Conservation (phyloP, 805 yeast species). For the Maudiozyma barnettii region DNA sequence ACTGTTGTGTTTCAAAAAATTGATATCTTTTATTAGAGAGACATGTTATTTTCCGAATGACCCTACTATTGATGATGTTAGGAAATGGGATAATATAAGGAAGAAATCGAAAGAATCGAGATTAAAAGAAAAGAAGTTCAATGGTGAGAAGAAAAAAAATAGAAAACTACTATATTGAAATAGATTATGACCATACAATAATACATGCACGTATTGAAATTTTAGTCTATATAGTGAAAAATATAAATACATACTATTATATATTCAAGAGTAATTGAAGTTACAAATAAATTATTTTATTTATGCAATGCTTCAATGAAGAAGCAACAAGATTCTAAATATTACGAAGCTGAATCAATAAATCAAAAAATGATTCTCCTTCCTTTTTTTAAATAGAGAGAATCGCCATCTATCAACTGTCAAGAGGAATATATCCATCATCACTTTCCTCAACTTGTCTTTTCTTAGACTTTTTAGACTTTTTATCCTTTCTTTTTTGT, state of each 20-base stretch:
- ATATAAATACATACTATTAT: neutral
- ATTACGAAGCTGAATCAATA: too few species aligned
- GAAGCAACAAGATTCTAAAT: too few species aligned
- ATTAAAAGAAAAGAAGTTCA: constrained; percentile 30
- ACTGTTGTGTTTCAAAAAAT: constrained; percentile 49
- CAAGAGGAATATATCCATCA: neutral
- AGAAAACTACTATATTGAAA: neutral
- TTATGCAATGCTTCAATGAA: too few species aligned
- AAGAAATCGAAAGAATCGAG: constrained; percentile 29
- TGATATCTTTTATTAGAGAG: constrained; percentile 42
- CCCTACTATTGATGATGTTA: constrained; percentile 34
- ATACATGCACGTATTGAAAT: neutral
- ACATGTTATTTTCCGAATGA: constrained; percentile 41
- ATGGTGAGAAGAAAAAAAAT: constrained; percentile 31
- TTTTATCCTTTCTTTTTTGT: constrained; percentile 8
- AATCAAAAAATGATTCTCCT: too few species aligned
- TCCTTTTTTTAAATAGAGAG: too few species aligned
- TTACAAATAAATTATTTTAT: neutral
- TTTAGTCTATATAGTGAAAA: neutral
- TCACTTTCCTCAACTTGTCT: neutral
- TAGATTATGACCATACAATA: neutral
- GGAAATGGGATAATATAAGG: constrained; percentile 41
- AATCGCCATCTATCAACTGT: too few species aligned
- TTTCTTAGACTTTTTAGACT: neutral
- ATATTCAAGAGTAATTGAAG: neutral